Conservation (phyloP, 495 filamentous ascomycete species). For the Corynascus novoguineensis region DNA sequence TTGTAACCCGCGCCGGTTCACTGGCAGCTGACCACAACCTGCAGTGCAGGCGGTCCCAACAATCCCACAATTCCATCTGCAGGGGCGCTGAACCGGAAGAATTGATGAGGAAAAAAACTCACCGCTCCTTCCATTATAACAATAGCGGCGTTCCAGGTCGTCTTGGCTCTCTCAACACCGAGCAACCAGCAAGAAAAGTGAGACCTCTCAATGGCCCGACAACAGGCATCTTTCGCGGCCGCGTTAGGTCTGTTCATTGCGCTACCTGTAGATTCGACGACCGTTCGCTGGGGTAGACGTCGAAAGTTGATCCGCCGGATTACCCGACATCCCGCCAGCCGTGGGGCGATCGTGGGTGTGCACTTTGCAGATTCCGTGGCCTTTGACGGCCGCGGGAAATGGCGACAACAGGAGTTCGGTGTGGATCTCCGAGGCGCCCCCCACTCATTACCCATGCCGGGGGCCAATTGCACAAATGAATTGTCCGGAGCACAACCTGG, state of each 20-base stretch:
- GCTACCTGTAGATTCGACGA: too few species aligned
- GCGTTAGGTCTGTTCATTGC: neutral
- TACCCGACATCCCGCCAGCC: neutral
- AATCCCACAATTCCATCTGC: slow-evolving; percentile 23
- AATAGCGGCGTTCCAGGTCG: slow-evolving; percentile 3
- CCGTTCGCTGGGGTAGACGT: neutral
- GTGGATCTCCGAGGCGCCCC: neutral
- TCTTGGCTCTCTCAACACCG: neutral
- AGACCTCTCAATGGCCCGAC: too few species aligned
- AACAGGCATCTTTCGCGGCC: neutral
- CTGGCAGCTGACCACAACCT: slow-evolving; percentile 31
- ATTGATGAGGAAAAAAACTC: slow-evolving; percentile 29
- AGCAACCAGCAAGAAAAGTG: neutral
- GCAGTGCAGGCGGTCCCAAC: slow-evolving; percentile 24
- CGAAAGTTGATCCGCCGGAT: neutral
- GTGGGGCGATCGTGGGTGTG: neutral
- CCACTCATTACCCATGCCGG: neutral
- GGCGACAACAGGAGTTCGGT: neutral
- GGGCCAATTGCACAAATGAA: too few species aligned
- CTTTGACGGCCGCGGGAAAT: neutral
- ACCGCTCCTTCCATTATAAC: slow-evolving; percentile 28
- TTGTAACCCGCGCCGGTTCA: neutral
- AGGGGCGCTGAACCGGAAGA: slow-evolving; percentile 28
- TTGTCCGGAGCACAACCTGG: too few species aligned
- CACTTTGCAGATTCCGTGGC: slow-evolving; percentile 9